Conservation (phyloP, 2,329 filamentous ascomycete genomes). For the Fusarium mexicanum region DNA sequence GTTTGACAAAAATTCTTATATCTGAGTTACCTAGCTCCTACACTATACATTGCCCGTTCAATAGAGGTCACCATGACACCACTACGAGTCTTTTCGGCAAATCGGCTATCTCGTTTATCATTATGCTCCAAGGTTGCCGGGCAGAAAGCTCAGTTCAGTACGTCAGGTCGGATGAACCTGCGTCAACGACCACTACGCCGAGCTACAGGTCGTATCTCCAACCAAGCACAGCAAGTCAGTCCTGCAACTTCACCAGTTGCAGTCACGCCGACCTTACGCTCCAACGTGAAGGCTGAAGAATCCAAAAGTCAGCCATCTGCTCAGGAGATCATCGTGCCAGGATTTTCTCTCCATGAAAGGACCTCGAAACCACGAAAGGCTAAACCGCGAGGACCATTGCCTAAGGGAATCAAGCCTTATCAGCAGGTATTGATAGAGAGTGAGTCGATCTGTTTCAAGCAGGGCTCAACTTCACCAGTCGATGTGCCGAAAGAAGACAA, state of each 20-base stretch:
- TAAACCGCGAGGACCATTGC: conserved; percentile 8
- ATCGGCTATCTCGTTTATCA: background rate
- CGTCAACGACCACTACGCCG: conserved; percentile 15
- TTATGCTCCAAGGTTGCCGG: background rate
- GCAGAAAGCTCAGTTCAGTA: conserved; percentile 1
- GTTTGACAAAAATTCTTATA: background rate
- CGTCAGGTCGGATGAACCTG: background rate
- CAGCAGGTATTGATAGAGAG: conserved; percentile 33
- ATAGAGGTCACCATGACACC: background rate
- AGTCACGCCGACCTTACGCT: too few relatives aligned
- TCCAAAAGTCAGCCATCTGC: too few relatives aligned
- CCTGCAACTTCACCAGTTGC: background rate
- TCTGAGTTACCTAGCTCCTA: background rate
- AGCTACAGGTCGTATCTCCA: background rate
- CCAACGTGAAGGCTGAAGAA: background rate
- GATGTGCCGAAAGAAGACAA: conserved; percentile 34
- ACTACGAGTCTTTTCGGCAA: background rate
- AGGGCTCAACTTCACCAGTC: conserved; percentile 12
- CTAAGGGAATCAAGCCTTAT: conserved; percentile 32
- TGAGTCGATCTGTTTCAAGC: conserved; percentile 37
- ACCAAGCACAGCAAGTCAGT: background rate
- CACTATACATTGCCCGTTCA: background rate
- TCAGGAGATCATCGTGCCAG: background rate
- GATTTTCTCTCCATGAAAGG: background rate
- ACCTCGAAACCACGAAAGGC: background rate